Conservation (phyloP, 306 rosid species). For the Betula pendula region DNA sequence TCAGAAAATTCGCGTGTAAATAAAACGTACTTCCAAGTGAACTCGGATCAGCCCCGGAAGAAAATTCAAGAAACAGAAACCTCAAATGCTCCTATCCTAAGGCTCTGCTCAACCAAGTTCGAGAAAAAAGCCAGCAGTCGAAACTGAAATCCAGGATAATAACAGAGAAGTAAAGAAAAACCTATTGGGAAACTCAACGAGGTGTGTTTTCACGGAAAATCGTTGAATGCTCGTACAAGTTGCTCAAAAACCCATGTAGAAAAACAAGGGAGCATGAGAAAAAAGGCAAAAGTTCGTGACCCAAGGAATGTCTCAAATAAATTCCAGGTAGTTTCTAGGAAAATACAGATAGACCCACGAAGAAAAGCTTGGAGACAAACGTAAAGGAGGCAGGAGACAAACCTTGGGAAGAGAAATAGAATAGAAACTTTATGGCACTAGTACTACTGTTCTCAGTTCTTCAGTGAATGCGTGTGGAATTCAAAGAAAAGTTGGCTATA, state of each 20-base stretch:
- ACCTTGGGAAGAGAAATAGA: slow-evolving; percentile 12
- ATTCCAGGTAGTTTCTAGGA: slow-evolving; percentile 8
- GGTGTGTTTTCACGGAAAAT: slow-evolving; percentile 7
- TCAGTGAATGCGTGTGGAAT: slow-evolving; percentile 19
- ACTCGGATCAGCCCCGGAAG: background rate
- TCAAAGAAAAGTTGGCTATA: slow-evolving; percentile 1
- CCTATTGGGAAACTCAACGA: background rate
- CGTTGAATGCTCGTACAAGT: slow-evolving; percentile 5
- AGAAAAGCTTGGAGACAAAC: background rate
- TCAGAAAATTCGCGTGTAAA: slow-evolving; percentile 23
- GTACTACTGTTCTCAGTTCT: background rate
- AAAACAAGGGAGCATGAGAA: slow-evolving; percentile 12
- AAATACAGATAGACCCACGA: slow-evolving; percentile 27
- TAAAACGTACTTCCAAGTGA: background rate
- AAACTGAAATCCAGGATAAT: slow-evolving; percentile 19
- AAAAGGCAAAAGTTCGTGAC: slow-evolving; percentile 6
- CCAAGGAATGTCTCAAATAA: slow-evolving; percentile 22
- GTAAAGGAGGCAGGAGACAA: slow-evolving; percentile 11
- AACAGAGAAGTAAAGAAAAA: slow-evolving; percentile 5
- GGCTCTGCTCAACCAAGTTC: slow-evolving; percentile 2
- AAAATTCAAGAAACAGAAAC: slow-evolving; percentile 9
- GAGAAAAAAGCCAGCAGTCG: slow-evolving; percentile 9
- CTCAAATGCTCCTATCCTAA: background rate
- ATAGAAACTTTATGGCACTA: background rate
- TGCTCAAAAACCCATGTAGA: slow-evolving; percentile 7